A percentile compares a stretch with the other conserved stretches of the same genome.
Evolutionary conservation across 129 eudicot genomes (phyloP).

Genomic region (Ambrosia trifida): DNA sequence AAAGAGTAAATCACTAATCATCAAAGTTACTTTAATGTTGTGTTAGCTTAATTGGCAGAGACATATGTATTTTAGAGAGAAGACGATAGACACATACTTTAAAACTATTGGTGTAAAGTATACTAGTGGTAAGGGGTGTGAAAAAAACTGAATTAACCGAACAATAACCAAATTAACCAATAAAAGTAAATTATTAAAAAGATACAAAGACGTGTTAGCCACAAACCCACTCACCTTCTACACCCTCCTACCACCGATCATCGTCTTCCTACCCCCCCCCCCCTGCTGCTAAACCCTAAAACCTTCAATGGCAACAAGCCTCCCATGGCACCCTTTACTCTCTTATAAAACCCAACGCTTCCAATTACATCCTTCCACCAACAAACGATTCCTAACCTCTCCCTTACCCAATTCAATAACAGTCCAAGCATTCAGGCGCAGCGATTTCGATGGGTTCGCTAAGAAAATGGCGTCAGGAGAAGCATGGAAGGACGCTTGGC

Average conservation of each 20-base stretch:
- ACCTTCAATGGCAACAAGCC: slow-evolving; percentile 57
- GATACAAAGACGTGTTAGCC: slow-evolving; percentile 28
- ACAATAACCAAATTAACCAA: too few species aligned
- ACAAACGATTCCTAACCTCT: slow-evolving; percentile 17
- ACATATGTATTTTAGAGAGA: too few species aligned
- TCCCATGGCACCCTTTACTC: slow-evolving; percentile 61
- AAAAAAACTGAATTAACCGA: too few species aligned
- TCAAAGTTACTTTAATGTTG: too few species aligned
- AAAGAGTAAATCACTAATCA: too few species aligned
- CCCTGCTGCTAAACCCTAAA: slow-evolving; percentile 2
- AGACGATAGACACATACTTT: too few species aligned
- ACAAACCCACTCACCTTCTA: slow-evolving; percentile 23
- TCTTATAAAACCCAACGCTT: slow-evolving; percentile 35
- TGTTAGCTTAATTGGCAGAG: too few species aligned
- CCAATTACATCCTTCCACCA: slow-evolving; percentile 30
- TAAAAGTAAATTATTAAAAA: too few species aligned
- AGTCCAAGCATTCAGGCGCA: slow-evolving; percentile 63
- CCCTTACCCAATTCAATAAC: slow-evolving; percentile 21
- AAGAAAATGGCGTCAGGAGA: slow-evolving; percentile 65
- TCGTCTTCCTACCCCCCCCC: slow-evolving; percentile 4
- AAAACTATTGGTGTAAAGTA: too few species aligned
- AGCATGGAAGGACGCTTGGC: slow-evolving; percentile 77
- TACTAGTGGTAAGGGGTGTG: too few species aligned
- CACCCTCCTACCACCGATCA: slow-evolving; percentile 15
- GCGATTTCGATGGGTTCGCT: slow-evolving; percentile 71